phyloP scores from a whole-genome alignment of 345 rosid genomes.

The Citrus trifoliata region DNA sequence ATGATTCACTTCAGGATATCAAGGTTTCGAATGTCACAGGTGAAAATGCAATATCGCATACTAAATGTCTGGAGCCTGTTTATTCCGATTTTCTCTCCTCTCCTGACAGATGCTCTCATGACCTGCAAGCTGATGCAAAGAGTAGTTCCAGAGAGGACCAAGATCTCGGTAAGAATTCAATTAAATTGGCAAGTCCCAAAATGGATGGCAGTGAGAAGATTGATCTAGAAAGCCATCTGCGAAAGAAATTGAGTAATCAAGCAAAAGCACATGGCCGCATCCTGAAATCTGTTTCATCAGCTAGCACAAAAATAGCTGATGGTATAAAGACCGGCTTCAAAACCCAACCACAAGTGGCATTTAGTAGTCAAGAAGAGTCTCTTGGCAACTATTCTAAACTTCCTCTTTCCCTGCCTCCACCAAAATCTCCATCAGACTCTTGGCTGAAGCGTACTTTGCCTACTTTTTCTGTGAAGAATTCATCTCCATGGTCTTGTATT shows the following conservation, averaged over 20 bases:
- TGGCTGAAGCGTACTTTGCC: conserved; percentile 80
- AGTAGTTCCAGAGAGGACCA: conserved; percentile 15
- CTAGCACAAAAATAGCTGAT: conserved; percentile 18
- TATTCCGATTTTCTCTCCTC: conserved; percentile 17
- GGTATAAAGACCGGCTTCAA: conserved; percentile 35
- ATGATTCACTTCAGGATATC: conserved; percentile 29
- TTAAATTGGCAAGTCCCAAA: conserved; percentile 19
- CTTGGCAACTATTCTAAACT: conserved; percentile 18
- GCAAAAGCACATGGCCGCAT: background rate
- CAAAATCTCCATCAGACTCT: conserved; percentile 89
- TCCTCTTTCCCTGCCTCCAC: conserved; percentile 64
- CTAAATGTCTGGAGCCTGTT: conserved; percentile 22
- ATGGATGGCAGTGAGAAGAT: conserved; percentile 22
- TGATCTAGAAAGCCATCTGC: conserved; percentile 26
- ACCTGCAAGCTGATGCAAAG: conserved; percentile 5
- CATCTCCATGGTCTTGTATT: conserved; percentile 35
- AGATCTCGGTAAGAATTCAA: conserved; percentile 11
- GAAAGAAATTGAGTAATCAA: conserved; percentile 17
- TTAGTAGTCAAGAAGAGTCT: conserved; percentile 27
- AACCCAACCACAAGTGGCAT: conserved; percentile 20
- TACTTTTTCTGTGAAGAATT: conserved; percentile 43
- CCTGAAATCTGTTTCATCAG: conserved; percentile 5
- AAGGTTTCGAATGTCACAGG: conserved; percentile 6
- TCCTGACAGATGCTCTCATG: conserved; percentile 17
- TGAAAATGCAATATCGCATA: conserved; percentile 11